Evolutionary conservation across 2,329 filamentous ascomycete genomes (phyloP).

Genomic region (Aspergillus ruber): DNA sequence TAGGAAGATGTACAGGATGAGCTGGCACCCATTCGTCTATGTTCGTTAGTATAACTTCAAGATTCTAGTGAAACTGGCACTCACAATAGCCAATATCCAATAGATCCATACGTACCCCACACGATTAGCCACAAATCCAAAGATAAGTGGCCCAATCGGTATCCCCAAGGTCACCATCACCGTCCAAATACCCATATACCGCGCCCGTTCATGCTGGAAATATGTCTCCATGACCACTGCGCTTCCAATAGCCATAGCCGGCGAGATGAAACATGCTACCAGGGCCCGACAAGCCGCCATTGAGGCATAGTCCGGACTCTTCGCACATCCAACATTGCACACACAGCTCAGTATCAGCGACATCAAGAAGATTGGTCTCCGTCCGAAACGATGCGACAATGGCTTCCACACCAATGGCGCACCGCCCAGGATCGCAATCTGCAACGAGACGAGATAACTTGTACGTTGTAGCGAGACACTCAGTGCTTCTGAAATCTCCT

Average conservation of each 20-base stretch:
- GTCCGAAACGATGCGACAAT: slow-evolving; percentile 48
- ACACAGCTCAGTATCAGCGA: slow-evolving; percentile 43
- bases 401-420: slow-evolving; percentile 54
- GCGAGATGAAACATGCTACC: slow-evolving; percentile 49
- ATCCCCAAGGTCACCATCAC: slow-evolving; percentile 44
- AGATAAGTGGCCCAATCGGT: slow-evolving; percentile 33
- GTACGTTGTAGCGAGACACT: slow-evolving; percentile 43
- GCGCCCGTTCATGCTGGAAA: slow-evolving; percentile 47
- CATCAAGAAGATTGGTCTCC: slow-evolving; percentile 50
- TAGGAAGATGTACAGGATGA: slow-evolving; percentile 50
- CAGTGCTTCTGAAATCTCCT: slow-evolving; percentile 47
- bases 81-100: slow-evolving; percentile 51
- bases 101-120: slow-evolving; percentile 55
- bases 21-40: slow-evolving; percentile 49
- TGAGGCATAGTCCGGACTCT: slow-evolving; percentile 43
- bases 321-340: slow-evolving; percentile 50
- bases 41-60: slow-evolving; percentile 1
- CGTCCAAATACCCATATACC: slow-evolving; percentile 54
- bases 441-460: slow-evolving; percentile 51
- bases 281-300: slow-evolving; percentile 48
- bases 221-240: slow-evolving; percentile 53
- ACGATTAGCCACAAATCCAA: slow-evolving; percentile 43
- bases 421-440: slow-evolving; percentile 49
- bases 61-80: slow-evolving; percentile 3
- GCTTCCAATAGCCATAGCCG: slow-evolving; percentile 48